Conservation (phyloP, 257 asterid species). For the Linderniella brevidens region DNA sequence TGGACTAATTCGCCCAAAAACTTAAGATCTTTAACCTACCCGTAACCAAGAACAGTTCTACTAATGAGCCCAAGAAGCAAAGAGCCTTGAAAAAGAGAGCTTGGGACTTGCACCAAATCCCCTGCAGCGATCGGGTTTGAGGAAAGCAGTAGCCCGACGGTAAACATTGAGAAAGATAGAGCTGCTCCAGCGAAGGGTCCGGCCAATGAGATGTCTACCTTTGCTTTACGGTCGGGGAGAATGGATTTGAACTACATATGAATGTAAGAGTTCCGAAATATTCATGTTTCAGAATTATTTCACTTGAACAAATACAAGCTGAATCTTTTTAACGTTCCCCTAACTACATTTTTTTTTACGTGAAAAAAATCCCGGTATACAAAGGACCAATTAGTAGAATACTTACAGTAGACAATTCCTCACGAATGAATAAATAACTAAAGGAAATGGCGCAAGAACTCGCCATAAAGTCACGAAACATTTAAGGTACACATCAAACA, state of each 20-base stretch:
- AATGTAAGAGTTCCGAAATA: background rate
- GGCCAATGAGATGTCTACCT: slow-evolving; percentile 76
- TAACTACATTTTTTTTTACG: too few relatives aligned
- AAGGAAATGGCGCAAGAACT: too few relatives aligned
- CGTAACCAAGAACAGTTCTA: slow-evolving; percentile 63
- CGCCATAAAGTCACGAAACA: too few relatives aligned
- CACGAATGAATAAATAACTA: too few relatives aligned
- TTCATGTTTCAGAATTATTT: background rate
- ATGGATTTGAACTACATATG: slow-evolving; percentile 81
- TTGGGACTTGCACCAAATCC: slow-evolving; percentile 89
- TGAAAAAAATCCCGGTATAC: too few relatives aligned
- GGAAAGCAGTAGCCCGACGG: slow-evolving; percentile 70
- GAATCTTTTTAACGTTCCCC: too few relatives aligned
- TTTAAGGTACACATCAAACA: too few relatives aligned
- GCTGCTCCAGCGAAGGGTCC: slow-evolving; percentile 91
- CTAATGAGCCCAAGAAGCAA: slow-evolving; percentile 92
- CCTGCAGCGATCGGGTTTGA: slow-evolving; percentile 58
- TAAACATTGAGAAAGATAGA: slow-evolving; percentile 68
- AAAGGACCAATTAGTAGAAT: too few relatives aligned
- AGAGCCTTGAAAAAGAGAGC: slow-evolving; percentile 92
- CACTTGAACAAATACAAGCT: background rate
- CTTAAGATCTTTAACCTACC: slow-evolving; percentile 28
- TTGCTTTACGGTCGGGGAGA: slow-evolving; percentile 85
- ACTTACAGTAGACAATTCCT: too few relatives aligned
- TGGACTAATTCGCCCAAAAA: background rate